A percentile compares a stretch with the other conserved stretches of the same genome.
Evolutionary conservation across 441 rosid species (phyloP).

Genomic region (Flueggea neowawraea): DNA sequence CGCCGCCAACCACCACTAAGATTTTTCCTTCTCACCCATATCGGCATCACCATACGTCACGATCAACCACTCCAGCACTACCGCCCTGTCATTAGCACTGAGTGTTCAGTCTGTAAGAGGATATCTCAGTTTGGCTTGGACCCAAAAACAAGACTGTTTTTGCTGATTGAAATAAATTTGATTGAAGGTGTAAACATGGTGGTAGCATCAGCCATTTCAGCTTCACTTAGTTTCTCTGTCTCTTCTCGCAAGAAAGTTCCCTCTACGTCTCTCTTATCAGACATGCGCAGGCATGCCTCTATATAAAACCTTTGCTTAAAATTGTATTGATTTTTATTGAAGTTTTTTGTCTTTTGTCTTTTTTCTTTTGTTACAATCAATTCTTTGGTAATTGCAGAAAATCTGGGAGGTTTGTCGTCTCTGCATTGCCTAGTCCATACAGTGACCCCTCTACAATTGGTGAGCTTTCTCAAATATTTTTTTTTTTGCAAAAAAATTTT

Average conservation of each 20-base stretch:
- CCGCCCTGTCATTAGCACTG: too few relatives aligned
- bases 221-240: constrained; percentile 32
- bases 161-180: neutral
- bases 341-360: neutral
- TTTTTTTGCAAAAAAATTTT: too few relatives aligned
- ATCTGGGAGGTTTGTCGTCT: constrained; percentile 29
- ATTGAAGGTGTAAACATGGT: constrained; percentile 31
- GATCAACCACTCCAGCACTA: too few relatives aligned
- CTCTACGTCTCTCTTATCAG: neutral
- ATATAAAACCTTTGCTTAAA: neutral
- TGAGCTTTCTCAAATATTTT: constrained; percentile 12
- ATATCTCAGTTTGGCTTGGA: too few relatives aligned
- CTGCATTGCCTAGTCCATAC: constrained; percentile 43
- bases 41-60: too few relatives aligned
- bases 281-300: constrained; percentile 24
- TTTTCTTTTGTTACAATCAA: neutral
- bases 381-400: constrained; percentile 35
- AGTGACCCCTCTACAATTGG: constrained; percentile 41
- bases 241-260: constrained; percentile 18
- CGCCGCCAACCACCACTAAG: too few relatives aligned
- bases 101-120: too few relatives aligned
- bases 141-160: too few relatives aligned
- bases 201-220: constrained; percentile 42
- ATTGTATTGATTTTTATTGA: neutral
- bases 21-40: too few relatives aligned